Base-by-base conservation (phyloP, 1,284 basidiomycete genomes). In the Trametes hirsuta region DNA sequence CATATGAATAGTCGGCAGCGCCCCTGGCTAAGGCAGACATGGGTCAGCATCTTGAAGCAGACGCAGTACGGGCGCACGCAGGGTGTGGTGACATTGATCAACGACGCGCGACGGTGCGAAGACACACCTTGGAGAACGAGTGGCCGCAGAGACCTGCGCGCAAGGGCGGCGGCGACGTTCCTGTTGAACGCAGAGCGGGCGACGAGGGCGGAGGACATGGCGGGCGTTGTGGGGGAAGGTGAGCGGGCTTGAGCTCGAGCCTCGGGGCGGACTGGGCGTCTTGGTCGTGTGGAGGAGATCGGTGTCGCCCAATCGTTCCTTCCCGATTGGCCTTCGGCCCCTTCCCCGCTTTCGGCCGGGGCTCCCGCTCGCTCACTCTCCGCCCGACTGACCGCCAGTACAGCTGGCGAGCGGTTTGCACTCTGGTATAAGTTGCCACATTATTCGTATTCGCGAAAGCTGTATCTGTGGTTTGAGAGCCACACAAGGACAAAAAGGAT, bases 201-300 rank as follows among this genome's bases (percentile, higher is more conserved):
- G 55, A 82, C 66, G 67, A 82, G 73, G 52, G 77, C 77, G 57
- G 80, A 74, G 61, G 84, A 79, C 85, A 87, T 87, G 63, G 73
- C 74, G 65, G 73, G 47, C 53, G 63, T 64, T 53, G 65, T 61
- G 59, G 62, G 61, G 50, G 55, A 48, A 61, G 59, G 53, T 40
- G 49, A 55, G 56, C 49, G 55, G 34, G 49, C 41, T 4, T 49
- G 55, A 45, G 49, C 41, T 4, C 44, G 55, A 45, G 39, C n/a
- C 18, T 18, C 30, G 45, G 14, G 34, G 47, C 55, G 47, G 54
- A 24, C 22, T 47, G 14, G 21, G 22, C 21, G 12, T 46, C 34
- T 24, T n/a, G 4, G 44, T 47, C 24, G 36, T 39, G 48, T 53
- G 47, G 55, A 54, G 42, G 59, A 36, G 49, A 53, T 62, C 55